Conservation (phyloP, 345 rosid genomes). For the Gossypium ekmanianum region DNA sequence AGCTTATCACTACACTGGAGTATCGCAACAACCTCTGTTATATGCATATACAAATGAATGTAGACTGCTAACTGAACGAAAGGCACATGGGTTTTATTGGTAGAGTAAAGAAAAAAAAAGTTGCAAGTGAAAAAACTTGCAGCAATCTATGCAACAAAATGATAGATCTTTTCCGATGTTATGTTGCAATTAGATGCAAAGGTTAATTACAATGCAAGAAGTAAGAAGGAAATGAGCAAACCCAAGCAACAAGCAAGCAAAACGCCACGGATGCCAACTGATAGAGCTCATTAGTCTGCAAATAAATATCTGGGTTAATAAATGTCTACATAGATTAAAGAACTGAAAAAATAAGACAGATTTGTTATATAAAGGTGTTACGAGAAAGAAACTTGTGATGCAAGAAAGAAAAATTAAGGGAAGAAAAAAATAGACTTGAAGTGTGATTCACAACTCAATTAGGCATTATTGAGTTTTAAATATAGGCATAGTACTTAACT, state of each 20-base stretch:
- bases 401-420: no score
- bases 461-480: no score
- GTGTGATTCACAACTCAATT: no score
- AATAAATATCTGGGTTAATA: constrained; percentile 27
- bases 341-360: background rate
- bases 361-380: no score
- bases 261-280: constrained; percentile 95
- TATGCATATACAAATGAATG: background rate
- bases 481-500: no score
- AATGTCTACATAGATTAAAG: constrained; percentile 14
- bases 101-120: background rate
- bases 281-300: constrained; percentile 93
- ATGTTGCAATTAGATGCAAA: background rate
- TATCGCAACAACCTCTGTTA: constrained; percentile 16
- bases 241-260: constrained; percentile 99
- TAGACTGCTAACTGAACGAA: background rate
- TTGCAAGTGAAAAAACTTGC: background rate
- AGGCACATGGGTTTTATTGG: background rate
- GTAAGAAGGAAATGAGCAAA: constrained; percentile 41
- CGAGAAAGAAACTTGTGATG: no score
- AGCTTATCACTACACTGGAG: constrained; percentile 98
- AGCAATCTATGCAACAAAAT: background rate
- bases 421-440: no score
- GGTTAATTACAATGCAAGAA: constrained; percentile 19
- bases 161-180: background rate